phyloP scores from a whole-genome alignment of 2,329 filamentous ascomycete species.

The Colletotrichum lentis region DNA sequence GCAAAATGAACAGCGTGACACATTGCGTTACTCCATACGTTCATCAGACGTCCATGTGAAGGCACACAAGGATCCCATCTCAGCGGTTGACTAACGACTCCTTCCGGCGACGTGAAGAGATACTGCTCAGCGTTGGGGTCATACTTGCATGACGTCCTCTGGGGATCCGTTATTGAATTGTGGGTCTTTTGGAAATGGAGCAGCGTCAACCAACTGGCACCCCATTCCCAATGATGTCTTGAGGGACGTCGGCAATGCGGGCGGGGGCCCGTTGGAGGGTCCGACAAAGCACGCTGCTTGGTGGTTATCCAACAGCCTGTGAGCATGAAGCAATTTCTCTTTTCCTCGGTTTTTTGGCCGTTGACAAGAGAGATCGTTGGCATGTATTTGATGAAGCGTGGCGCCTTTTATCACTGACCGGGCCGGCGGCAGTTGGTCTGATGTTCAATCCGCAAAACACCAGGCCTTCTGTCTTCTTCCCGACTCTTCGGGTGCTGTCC shows the following conservation, averaged over 20 bases:
- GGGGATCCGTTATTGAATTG: conserved; percentile 26
- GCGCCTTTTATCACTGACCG: conserved; percentile 23
- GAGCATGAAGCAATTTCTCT: neutral
- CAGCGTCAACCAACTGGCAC: conserved; percentile 34
- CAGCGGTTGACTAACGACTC: too few relatives aligned
- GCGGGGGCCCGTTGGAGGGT: conserved; percentile 24
- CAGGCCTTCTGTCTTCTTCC: neutral
- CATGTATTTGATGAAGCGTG: conserved; percentile 17
- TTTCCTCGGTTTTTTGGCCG: neutral
- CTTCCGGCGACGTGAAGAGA: neutral
- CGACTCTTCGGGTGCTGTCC: neutral
- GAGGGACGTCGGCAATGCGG: conserved; percentile 24
- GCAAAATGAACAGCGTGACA: neutral
- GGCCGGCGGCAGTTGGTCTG: conserved; percentile 21
- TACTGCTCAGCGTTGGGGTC: neutral
- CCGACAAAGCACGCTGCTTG: conserved; percentile 16
- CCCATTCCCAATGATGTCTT: conserved; percentile 24
- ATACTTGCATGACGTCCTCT: conserved; percentile 37
- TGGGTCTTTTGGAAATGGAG: conserved; percentile 21
- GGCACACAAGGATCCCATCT: too few relatives aligned
- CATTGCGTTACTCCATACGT: too few relatives aligned
- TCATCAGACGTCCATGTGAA: too few relatives aligned
- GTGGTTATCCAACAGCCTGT: neutral
- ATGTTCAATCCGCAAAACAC: conserved; percentile 14
- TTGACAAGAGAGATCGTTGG: neutral